Evolutionary conservation across 805 yeast genomes (phyloP).

Genomic region (Torulaspora indica): DNA sequence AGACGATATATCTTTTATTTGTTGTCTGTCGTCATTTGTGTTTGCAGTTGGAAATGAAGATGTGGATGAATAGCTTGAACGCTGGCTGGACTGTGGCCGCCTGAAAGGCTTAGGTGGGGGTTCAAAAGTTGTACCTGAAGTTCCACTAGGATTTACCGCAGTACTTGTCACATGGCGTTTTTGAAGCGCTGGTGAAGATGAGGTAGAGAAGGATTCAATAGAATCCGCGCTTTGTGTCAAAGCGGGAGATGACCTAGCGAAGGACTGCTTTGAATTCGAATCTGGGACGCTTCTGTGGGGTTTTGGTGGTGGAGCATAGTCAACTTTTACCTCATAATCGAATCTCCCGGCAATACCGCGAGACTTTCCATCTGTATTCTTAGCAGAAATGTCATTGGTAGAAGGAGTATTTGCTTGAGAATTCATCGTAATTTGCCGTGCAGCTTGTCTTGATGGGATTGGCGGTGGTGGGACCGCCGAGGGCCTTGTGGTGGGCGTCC

Average conservation of each 20-base stretch:
- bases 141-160: not conserved
- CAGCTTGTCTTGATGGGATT: not conserved
- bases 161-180: slow-evolving; percentile 3
- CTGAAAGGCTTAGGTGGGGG: slow-evolving; percentile 37
- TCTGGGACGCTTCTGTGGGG: slow-evolving; percentile 22
- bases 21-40: not conserved
- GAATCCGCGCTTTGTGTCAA: not conserved
- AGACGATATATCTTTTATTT: slow-evolving; percentile 6
- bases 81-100: not conserved
- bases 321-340: slow-evolving; percentile 34
- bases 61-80: not conserved
- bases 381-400: not conserved
- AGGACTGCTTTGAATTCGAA: slow-evolving; percentile 20
- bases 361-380: not conserved
- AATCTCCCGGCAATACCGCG: slow-evolving; percentile 36
- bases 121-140: slow-evolving; percentile 17
- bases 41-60: not conserved
- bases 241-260: not conserved
- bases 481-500: not conserved
- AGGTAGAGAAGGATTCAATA: slow-evolving; percentile 13
- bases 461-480: not conserved
- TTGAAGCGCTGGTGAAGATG: slow-evolving; percentile 1
- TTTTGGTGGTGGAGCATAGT: slow-evolving; percentile 39
- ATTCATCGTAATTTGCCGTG: not conserved
- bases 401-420: not conserved